These are phyloP conservation scores for Geotrichum macrosporum DNA, from an alignment of 1,139 yeast species.

Conservation along the genomic window DNA sequence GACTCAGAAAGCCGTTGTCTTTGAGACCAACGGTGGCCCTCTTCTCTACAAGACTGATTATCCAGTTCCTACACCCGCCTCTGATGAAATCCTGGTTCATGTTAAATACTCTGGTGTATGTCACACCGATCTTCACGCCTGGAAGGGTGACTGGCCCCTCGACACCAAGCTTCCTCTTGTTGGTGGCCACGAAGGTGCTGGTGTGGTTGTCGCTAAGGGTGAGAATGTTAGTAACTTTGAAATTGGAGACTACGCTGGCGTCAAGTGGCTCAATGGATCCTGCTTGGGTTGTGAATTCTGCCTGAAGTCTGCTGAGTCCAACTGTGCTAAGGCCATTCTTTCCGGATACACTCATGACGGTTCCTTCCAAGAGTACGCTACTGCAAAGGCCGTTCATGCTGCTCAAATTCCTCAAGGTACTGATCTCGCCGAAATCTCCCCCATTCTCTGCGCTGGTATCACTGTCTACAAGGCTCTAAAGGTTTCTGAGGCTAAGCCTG, in stretches of 20 bases:
- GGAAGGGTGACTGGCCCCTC: slow-evolving; percentile 72
- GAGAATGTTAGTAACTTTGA: slow-evolving; percentile 63
- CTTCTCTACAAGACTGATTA: slow-evolving; percentile 53
- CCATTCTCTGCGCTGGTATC: slow-evolving; percentile 76
- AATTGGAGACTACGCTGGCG: slow-evolving; percentile 73
- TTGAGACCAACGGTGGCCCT: slow-evolving; percentile 64
- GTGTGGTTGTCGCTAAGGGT: slow-evolving; percentile 73
- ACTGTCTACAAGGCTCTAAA: slow-evolving; percentile 80
- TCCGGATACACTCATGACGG: slow-evolving; percentile 82
- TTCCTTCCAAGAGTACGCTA: slow-evolving; percentile 77
- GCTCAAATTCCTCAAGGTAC: slow-evolving; percentile 68
- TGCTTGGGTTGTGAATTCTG: slow-evolving; percentile 73
- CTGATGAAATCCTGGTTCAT: slow-evolving; percentile 57
- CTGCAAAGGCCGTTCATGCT: slow-evolving; percentile 84
- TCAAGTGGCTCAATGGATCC: slow-evolving; percentile 67
- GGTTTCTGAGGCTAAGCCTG: slow-evolving; percentile 60
- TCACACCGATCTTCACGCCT: slow-evolving; percentile 67
- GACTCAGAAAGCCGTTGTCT: slow-evolving; percentile 68
- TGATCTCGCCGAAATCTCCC: slow-evolving; percentile 70
- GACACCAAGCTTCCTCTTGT: slow-evolving; percentile 62
- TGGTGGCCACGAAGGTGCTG: slow-evolving; percentile 88
- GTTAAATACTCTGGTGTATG: slow-evolving; percentile 65
- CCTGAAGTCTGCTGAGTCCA: slow-evolving; percentile 61
- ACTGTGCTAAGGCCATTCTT: slow-evolving; percentile 62
- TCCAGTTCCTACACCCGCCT: slow-evolving; percentile 58